A percentile compares a stretch with the other conserved stretches of the same genome.
Evolutionary conservation across 169 alveolate species (phyloP).

Genomic region (Plasmodium coatneyi): DNA sequence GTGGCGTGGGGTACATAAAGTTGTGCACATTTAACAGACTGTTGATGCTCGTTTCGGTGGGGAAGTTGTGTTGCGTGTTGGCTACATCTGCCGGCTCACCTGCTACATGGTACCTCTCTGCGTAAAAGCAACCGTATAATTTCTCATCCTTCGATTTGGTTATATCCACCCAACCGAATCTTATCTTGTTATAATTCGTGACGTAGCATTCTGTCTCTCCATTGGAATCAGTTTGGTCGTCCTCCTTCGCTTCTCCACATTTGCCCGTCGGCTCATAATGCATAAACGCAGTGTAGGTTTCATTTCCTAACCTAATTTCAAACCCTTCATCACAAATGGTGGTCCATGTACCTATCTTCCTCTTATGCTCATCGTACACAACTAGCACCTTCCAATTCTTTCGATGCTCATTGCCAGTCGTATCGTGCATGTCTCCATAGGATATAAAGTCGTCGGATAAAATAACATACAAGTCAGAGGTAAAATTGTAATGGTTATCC

Average conservation of each 20-base stretch:
- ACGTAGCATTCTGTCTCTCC: constrained; percentile 65
- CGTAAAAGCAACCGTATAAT: constrained; percentile 37
- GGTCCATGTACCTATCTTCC: constrained; percentile 60
- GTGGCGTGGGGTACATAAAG: not conserved
- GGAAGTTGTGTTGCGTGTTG: not conserved
- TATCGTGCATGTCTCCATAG: constrained; percentile 58
- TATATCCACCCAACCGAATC: constrained; percentile 70
- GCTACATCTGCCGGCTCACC: not conserved
- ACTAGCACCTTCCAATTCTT: constrained; percentile 61
- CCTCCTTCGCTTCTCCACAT: constrained; percentile 17
- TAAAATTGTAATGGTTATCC: constrained; percentile 27
- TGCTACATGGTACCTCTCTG: not conserved
- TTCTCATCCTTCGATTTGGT: not conserved
- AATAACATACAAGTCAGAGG: constrained; percentile 22
- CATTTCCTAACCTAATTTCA: constrained; percentile 62
- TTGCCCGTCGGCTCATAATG: constrained; percentile 66
- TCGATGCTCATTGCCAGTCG: constrained; percentile 65
- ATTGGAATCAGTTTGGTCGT: constrained; percentile 44
- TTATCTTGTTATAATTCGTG: constrained; percentile 38
- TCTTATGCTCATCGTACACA: constrained; percentile 69
- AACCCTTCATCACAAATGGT: constrained; percentile 68
- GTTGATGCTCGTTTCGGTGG: not conserved
- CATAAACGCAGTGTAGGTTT: constrained; percentile 58
- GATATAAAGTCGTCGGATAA: constrained; percentile 53
- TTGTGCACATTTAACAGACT: not conserved